Evolutionary conservation across 2,329 filamentous ascomycete genomes (phyloP).

Genomic region (Fusarium chaquense): DNA sequence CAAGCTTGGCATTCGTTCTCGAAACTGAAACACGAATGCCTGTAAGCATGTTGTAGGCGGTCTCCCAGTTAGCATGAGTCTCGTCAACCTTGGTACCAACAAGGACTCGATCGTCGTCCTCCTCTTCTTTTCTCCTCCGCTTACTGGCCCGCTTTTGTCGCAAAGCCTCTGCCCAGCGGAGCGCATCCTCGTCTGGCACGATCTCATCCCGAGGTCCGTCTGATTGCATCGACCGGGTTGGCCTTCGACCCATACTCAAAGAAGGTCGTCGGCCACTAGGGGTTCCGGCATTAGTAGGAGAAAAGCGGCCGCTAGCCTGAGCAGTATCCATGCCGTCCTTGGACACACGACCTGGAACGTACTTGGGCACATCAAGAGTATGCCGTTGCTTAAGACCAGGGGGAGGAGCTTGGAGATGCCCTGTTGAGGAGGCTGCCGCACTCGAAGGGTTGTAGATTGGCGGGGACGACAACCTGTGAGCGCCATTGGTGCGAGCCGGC

Average conservation of each 20-base stretch:
- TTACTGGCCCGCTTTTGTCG: conserved; percentile 92
- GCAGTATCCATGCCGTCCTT: conserved; percentile 76
- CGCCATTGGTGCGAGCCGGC: conserved; percentile 50
- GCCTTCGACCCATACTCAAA: conserved; percentile 82
- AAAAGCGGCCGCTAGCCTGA: conserved; percentile 83
- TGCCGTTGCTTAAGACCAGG: conserved; percentile 81
- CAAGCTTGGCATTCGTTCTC: conserved; percentile 95
- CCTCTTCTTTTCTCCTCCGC: conserved; percentile 82
- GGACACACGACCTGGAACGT: conserved; percentile 73
- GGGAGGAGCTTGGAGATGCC: conserved; percentile 60
- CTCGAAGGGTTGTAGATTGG: conserved; percentile 63
- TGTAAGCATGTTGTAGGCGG: conserved; percentile 99
- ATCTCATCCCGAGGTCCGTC: conserved; percentile 87
- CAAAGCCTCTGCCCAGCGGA: conserved; percentile 92
- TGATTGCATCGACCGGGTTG: conserved; percentile 86
- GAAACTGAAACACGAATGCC: conserved; percentile 98
- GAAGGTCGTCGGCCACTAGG: conserved; percentile 77
- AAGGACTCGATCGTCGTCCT: conserved; percentile 93
- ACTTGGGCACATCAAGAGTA: conserved; percentile 87
- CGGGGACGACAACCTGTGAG: conserved; percentile 74
- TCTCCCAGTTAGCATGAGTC: conserved; percentile 96
- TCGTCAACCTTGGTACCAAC: conserved; percentile 98
- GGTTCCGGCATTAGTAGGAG: conserved; percentile 69
- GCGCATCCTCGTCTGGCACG: conserved; percentile 87
- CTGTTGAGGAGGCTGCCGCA: conserved; percentile 61